Evolutionary conservation across 176 grass and related monocot genomes (phyloP), one percentile per base, ranked within the genome.

Genomic region (Oryza longistaminata): DNA sequence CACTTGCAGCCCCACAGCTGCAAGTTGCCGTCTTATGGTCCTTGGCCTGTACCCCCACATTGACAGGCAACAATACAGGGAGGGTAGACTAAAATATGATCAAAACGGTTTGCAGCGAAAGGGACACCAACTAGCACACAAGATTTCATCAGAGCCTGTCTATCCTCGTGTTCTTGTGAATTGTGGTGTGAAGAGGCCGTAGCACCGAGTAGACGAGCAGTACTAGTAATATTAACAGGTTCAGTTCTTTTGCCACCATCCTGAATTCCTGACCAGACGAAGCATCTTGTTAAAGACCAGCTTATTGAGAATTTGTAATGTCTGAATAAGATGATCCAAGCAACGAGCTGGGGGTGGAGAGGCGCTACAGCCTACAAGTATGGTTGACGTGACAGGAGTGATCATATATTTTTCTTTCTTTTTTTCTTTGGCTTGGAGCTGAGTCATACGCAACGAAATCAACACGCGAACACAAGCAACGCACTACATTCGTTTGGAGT

Each of bases 11-110:
- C 71, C 76, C 74, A 89, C 79, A 55, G 5, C 7, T 33, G 72
- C 81, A 85, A 87, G 26, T 90, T 87, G 83, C 79, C 10, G n/a
- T 33, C 15, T 22, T 9, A 52, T 12, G 52, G 70, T 61, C 27
- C 60, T 70, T 81, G 76, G 31, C 87, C 77, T 52, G 39, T 7
- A 37, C 4, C 33, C 65, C 13, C 4, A 31, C 83, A 55, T 61
- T 34, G 80, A 50, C 52, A 21, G 33, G 48, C 12, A 25, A 34
- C 24, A n/a, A 24, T 17, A 37, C 39, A 88, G n/a, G 29, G 66
- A 5, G 2, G 16, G 49, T 27, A 49, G 71, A 87, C 66, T 66
- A 75, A 71, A 67, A 76, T 72, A 65, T 5, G 9, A 49, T 64
- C 48, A 55, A 46, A 87, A 40, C 39, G 7, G 80, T 73, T 78